phyloP scores from a whole-genome alignment of 2,329 filamentous ascomycete species.

The Drechmeria coniospora region DNA sequence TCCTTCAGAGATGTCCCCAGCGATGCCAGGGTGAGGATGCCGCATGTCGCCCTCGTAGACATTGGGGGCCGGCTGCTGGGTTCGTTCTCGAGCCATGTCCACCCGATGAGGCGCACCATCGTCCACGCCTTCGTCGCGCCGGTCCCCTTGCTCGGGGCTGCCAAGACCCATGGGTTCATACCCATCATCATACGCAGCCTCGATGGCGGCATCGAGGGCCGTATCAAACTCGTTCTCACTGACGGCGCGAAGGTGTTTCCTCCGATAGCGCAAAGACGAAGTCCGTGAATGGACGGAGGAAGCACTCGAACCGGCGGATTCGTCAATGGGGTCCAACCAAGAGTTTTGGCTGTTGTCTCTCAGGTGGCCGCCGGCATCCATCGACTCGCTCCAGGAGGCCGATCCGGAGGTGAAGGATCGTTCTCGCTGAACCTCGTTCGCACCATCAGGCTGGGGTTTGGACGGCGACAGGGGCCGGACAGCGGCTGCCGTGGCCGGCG shows the following conservation, averaged over 20 bases:
- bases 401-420: slow-evolving; percentile 3
- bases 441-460: slow-evolving; percentile 9
- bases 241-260: slow-evolving; percentile 51
- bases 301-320: slow-evolving; percentile 65
- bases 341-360: slow-evolving; percentile 61
- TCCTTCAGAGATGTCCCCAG: slow-evolving; percentile 28
- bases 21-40: slow-evolving; percentile 14
- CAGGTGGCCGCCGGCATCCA: slow-evolving; percentile 21
- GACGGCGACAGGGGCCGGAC: slow-evolving; percentile 35
- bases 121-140: slow-evolving; percentile 29
- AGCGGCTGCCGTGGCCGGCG: no score
- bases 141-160: slow-evolving; percentile 18
- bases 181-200: slow-evolving; percentile 88
- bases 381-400: slow-evolving; percentile 11
- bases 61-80: slow-evolving; percentile 59
- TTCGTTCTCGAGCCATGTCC: slow-evolving; percentile 60
- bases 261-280: slow-evolving; percentile 51
- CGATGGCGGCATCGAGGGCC: slow-evolving; percentile 85
- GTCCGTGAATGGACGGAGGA: slow-evolving; percentile 71
- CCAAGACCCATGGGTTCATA: slow-evolving; percentile 54
- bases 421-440: slow-evolving; percentile 2
- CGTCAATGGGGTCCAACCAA: slow-evolving; percentile 89
- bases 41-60: slow-evolving; percentile 20
- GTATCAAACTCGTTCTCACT: slow-evolving; percentile 88
- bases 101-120: slow-evolving; percentile 51